These are phyloP conservation scores for Suhomyces panamericanus DNA, from an alignment of 1,139 yeast species.

Conservation along the genomic window DNA sequence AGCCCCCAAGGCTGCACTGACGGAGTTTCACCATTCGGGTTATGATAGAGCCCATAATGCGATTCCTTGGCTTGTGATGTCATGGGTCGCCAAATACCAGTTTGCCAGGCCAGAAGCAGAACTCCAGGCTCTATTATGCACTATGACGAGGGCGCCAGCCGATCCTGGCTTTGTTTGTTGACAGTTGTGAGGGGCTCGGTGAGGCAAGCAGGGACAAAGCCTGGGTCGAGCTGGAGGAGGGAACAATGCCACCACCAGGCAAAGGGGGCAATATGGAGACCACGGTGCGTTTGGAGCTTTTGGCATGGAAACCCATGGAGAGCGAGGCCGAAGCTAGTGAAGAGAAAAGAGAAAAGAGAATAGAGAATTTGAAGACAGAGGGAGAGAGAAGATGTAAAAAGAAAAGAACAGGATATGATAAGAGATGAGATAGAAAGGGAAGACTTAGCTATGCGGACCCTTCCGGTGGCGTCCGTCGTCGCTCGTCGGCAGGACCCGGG, in stretches of 20 bases:
- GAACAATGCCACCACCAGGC: too few species aligned
- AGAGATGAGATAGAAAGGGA: too few species aligned
- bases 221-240: too few species aligned
- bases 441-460: too few species aligned
- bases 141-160: neutral
- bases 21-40: neutral
- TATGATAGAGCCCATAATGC: neutral
- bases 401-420: too few species aligned
- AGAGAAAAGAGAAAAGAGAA: too few species aligned
- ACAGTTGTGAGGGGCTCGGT: neutral
- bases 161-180: neutral
- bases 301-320: neutral
- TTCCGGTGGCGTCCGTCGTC: too few species aligned
- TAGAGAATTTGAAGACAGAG: neutral
- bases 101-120: neutral
- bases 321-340: too few species aligned
- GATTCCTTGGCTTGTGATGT: neutral
- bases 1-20: neutral
- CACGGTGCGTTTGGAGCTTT: neutral
- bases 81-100: neutral
- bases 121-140: neutral
- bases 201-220: neutral
- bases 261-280: too few species aligned
- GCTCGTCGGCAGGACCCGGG: too few species aligned
- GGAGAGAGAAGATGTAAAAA: too few species aligned